Evolutionary conservation across 2,329 filamentous ascomycete genomes (phyloP).

Genomic region (Hypoxylon sp.): DNA sequence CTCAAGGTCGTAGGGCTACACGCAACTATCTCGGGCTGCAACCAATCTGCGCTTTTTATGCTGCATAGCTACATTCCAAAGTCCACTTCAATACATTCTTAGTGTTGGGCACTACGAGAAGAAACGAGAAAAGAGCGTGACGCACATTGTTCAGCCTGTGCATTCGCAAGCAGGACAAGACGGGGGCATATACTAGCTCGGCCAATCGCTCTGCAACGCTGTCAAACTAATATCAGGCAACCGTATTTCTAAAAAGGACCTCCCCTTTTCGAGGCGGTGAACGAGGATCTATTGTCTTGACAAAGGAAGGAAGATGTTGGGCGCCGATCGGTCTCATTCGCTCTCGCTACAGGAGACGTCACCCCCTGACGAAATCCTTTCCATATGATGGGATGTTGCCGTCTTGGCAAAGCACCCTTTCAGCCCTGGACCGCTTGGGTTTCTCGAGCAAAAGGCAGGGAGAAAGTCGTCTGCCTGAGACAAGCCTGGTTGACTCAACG

Average conservation of each 20-base stretch:
- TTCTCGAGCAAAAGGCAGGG: slow-evolving; percentile 12
- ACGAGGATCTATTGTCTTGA: slow-evolving; percentile 34
- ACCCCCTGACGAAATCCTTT: slow-evolving; percentile 36
- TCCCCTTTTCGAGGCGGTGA: slow-evolving; percentile 40
- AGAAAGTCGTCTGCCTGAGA: slow-evolving; percentile 24
- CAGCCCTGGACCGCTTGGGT: slow-evolving; percentile 12
- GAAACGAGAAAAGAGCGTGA: background rate
- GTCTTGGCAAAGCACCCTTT: slow-evolving; percentile 31
- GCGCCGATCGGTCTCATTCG: slow-evolving; percentile 32
- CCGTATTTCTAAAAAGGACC: slow-evolving; percentile 28
- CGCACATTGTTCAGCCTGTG: slow-evolving; percentile 6
- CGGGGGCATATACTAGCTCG: slow-evolving; percentile 13
- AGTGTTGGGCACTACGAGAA: slow-evolving; percentile 1
- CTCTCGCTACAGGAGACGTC: slow-evolving; percentile 22
- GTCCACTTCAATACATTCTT: background rate
- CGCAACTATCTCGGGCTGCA: slow-evolving; percentile 2
- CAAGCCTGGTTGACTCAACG: slow-evolving; percentile 17
- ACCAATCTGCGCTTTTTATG: slow-evolving; percentile 16
- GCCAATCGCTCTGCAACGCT: slow-evolving; percentile 32
- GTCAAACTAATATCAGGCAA: slow-evolving; percentile 38
- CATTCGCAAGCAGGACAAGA: slow-evolving; percentile 16
- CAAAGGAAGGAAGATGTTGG: slow-evolving; percentile 30
- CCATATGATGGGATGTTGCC: slow-evolving; percentile 28
- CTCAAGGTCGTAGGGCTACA: slow-evolving; percentile 20
- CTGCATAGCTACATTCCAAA: background rate